phyloP scores from a whole-genome alignment of 2,329 filamentous ascomycete genomes.

The Domatiomyces globalis region DNA sequence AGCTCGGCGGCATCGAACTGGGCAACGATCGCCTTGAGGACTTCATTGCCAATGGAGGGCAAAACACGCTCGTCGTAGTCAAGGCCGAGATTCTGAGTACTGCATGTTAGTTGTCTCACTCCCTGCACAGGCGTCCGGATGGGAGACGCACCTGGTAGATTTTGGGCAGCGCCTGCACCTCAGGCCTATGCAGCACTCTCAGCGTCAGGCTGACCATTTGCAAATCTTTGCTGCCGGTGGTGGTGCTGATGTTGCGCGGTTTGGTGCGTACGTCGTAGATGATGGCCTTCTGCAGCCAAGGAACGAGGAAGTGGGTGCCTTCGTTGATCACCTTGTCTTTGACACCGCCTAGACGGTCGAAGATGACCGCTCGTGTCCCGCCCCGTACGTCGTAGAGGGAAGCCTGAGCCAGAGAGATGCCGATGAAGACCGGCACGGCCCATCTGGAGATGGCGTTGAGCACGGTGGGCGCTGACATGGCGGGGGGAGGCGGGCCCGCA shows the following conservation, averaged over 20 bases:
- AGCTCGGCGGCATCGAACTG: slow-evolving; percentile 98
- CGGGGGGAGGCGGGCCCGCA: neutral
- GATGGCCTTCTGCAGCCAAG: slow-evolving; percentile 90
- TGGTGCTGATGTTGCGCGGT: slow-evolving; percentile 93
- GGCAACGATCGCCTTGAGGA: slow-evolving; percentile 94
- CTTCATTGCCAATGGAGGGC: slow-evolving; percentile 97
- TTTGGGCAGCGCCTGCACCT: slow-evolving; percentile 82
- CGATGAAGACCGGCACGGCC: slow-evolving; percentile 61
- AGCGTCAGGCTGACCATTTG: slow-evolving; percentile 99
- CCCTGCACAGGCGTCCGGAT: neutral
- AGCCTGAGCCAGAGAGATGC: slow-evolving; percentile 53
- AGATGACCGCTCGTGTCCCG: slow-evolving; percentile 90
- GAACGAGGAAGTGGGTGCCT: slow-evolving; percentile 90
- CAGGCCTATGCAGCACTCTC: slow-evolving; percentile 84
- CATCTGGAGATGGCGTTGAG: slow-evolving; percentile 51
- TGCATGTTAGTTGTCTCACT: slow-evolving; percentile 1
- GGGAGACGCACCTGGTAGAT: slow-evolving; percentile 74
- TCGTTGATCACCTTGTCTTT: slow-evolving; percentile 88
- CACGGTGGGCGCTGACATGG: slow-evolving; percentile 26
- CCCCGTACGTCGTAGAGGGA: slow-evolving; percentile 96
- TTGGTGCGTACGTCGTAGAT: slow-evolving; percentile 96
- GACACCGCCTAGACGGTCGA: slow-evolving; percentile 83
- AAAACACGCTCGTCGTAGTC: slow-evolving; percentile 98
- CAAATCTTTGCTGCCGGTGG: slow-evolving; percentile 94
- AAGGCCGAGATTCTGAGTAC: slow-evolving; percentile 72